These are phyloP conservation scores for Trichosporon faecale DNA, from an alignment of 1,284 basidiomycete species.

Conservation along the genomic window DNA sequence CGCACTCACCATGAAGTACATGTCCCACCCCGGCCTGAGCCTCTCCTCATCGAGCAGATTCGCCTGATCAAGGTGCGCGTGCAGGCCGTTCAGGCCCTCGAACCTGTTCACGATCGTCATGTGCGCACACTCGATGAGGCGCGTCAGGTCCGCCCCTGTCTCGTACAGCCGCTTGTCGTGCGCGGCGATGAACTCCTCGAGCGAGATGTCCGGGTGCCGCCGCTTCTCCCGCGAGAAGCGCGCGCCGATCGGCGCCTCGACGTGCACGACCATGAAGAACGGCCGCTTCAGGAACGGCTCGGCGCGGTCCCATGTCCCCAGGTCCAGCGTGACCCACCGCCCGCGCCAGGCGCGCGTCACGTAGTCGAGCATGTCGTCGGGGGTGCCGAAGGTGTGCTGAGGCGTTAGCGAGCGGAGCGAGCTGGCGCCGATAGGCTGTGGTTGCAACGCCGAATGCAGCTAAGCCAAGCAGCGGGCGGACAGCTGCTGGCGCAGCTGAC, in stretches of 20 bases:
- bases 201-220: conserved; percentile 46
- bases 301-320: conserved; percentile 59
- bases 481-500: not conserved
- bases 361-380: conserved; percentile 65
- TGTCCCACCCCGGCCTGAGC: conserved; percentile 84
- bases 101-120: conserved; percentile 73
- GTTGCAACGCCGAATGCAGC: no score
- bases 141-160: conserved; percentile 45
- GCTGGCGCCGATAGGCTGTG: no score
- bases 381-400: conserved; percentile 56
- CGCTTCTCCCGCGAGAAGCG: conserved; percentile 47
- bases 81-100: conserved; percentile 58
- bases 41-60: conserved; percentile 69
- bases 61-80: conserved; percentile 64
- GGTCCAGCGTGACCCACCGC: conserved; percentile 76
- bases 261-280: conserved; percentile 78
- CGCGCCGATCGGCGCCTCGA: conserved; percentile 76
- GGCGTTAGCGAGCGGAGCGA: not conserved
- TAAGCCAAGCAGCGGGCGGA: not conserved
- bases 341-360: conserved; percentile 78
- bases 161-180: conserved; percentile 60
- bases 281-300: conserved; percentile 80
- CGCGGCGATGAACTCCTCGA: conserved; percentile 65
- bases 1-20: conserved; percentile 86
- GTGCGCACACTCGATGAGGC: conserved; percentile 49